phyloP scores from a whole-genome alignment of 495 filamentous ascomycete genomes.

The Hyaloscypha hepaticicola region DNA sequence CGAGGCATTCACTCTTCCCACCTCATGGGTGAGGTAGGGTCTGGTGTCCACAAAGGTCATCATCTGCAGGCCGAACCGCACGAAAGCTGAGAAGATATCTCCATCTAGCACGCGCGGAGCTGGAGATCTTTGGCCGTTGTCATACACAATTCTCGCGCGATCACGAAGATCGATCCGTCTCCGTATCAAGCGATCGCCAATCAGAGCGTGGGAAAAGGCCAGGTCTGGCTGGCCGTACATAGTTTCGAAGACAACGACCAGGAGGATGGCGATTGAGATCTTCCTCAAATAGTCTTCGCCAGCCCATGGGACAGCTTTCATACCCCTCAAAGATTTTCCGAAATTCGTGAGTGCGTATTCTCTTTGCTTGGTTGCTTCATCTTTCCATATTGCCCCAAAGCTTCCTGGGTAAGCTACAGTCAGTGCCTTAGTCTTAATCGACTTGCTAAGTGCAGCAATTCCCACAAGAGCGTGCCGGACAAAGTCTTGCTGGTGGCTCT shows the following conservation, averaged over 20 bases:
- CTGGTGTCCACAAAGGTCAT: slow-evolving; percentile 8
- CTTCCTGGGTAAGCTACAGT: neutral
- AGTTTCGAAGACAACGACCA: slow-evolving; percentile 5
- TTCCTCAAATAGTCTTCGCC: slow-evolving; percentile 1
- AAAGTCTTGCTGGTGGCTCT: slow-evolving; percentile 1
- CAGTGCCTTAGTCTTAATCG: neutral
- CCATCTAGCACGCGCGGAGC: neutral
- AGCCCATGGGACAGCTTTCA: slow-evolving; percentile 1
- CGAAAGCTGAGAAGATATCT: slow-evolving; percentile 1
- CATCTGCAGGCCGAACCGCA: slow-evolving; percentile 7
- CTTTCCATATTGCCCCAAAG: neutral
- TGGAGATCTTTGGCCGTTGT: neutral
- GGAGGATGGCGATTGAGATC: slow-evolving; percentile 1
- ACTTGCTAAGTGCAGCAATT: neutral
- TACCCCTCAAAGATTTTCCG: neutral
- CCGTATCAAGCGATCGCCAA: neutral
- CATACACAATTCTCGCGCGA: neutral
- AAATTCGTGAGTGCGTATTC: slow-evolving; percentile 1
- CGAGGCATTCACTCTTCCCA: neutral
- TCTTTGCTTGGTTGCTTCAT: neutral
- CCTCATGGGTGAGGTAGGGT: neutral
- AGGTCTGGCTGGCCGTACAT: neutral
- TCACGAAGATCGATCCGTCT: neutral
- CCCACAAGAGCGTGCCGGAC: slow-evolving; percentile 1
- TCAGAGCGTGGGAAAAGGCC: neutral